Percentiles rank a stretch among this genome's conserved stretches.
These are phyloP conservation scores for Cyclotella cryptica DNA, from an alignment of 108 stramenopile genomes.

Conservation along the genomic window DNA sequence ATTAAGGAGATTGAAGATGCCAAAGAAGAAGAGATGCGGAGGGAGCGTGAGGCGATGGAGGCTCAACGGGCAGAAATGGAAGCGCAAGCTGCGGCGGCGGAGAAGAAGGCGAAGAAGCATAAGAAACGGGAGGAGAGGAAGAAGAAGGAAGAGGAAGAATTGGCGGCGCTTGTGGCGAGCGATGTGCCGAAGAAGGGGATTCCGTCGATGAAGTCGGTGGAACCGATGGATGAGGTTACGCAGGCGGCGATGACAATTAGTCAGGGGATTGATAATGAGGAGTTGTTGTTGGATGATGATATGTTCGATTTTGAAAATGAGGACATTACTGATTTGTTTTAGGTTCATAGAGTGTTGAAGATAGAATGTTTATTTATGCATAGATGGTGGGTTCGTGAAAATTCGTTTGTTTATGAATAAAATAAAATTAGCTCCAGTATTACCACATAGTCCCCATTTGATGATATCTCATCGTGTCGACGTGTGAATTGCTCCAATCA, in stretches of 20 bases:
- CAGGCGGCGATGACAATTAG: conserved; percentile 57
- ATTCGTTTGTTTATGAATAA: no score
- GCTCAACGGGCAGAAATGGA: conserved; percentile 28
- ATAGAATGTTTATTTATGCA: no score
- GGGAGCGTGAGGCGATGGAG: conserved; percentile 23
- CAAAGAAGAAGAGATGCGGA: conserved; percentile 36
- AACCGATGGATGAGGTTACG: conserved; percentile 65
- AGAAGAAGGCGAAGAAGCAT: conserved; percentile 51
- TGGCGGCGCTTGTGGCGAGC: background rate
- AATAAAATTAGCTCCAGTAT: no score
- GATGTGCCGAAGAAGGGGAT: conserved; percentile 27
- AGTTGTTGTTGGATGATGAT: conserved; percentile 58
- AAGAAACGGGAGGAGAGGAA: conserved; percentile 42
- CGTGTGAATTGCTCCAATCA: no score
- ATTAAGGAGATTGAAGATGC: conserved; percentile 50
- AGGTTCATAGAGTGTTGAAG: background rate
- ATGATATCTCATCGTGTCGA: no score
- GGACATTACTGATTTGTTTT: conserved; percentile 54
- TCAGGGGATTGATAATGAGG: conserved; percentile 59
- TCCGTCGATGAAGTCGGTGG: conserved; percentile 17
- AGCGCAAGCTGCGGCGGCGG: conserved; percentile 23
- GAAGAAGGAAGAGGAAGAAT: conserved; percentile 40
- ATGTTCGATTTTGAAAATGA: conserved; percentile 70
- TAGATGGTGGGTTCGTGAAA: no score
- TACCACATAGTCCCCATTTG: no score